Conservation (phyloP, 2,329 filamentous ascomycete species). For the Myriosclerotinia curreyana region DNA sequence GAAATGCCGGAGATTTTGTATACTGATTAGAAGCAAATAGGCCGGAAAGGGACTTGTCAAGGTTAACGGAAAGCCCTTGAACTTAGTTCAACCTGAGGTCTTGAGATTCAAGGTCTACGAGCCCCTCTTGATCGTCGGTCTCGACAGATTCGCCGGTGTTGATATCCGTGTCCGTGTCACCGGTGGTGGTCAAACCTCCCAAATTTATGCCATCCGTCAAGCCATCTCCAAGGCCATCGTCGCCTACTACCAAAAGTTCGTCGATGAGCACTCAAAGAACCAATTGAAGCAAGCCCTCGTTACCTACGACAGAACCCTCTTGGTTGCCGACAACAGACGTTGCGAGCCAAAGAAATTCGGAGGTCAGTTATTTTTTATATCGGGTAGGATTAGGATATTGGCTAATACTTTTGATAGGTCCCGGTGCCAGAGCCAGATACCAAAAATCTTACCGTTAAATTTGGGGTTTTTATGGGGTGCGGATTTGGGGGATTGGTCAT, state of each 20-base stretch:
- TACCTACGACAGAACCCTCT: slow-evolving; percentile 93
- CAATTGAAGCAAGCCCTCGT: slow-evolving; percentile 95
- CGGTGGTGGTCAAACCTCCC: slow-evolving; percentile 96
- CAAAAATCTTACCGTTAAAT: slow-evolving; percentile 99
- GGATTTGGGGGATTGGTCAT: slow-evolving; percentile 37
- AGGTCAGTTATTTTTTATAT: slow-evolving; percentile 38
- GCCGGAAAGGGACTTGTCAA: slow-evolving; percentile 88
- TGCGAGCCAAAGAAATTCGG: slow-evolving; percentile 96
- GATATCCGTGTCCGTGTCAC: slow-evolving; percentile 96
- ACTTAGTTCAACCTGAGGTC: slow-evolving; percentile 92
- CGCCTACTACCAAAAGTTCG: slow-evolving; percentile 99
- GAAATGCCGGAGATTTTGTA: slow-evolving; percentile 8
- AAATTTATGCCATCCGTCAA: slow-evolving; percentile 98
- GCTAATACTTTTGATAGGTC: slow-evolving; percentile 61
- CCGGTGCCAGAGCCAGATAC: slow-evolving; percentile 92
- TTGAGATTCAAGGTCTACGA: slow-evolving; percentile 99
- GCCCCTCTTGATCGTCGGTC: slow-evolving; percentile 91
- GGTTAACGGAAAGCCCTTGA: slow-evolving; percentile 96
- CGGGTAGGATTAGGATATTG: slow-evolving; percentile 5
- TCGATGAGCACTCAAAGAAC: slow-evolving; percentile 99
- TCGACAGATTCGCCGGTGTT: slow-evolving; percentile 95
- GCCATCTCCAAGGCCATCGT: slow-evolving; percentile 97
- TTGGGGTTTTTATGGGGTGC: slow-evolving; percentile 32
- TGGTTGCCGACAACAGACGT: slow-evolving; percentile 98
- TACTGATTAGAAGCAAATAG: slow-evolving; percentile 43